Percentiles rank a stretch among this genome's conserved stretches.
Evolutionary conservation across 768 basidiomycete species (phyloP).

Genomic region (Cystobasidium tubakii): DNA sequence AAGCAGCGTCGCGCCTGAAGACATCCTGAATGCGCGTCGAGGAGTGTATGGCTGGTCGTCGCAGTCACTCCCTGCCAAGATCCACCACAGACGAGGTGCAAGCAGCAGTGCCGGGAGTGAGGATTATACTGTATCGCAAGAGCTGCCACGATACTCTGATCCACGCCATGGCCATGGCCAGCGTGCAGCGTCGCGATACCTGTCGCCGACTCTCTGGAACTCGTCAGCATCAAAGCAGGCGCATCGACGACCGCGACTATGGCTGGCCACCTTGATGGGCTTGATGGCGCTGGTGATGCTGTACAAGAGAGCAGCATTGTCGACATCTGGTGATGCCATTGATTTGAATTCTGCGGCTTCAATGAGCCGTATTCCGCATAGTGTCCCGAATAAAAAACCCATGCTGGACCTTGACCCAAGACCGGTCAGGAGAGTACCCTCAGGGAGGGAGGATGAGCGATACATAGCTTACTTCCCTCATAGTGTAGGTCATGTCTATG

Average conservation of each 20-base stretch:
- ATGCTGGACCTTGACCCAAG: conserved; percentile 16
- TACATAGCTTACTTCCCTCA: conserved; percentile 74
- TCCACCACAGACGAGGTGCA: too few relatives aligned
- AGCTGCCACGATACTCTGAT: not conserved
- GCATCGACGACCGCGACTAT: not conserved
- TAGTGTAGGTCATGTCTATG: conserved; percentile 22
- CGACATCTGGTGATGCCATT: not conserved
- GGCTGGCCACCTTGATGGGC: not conserved
- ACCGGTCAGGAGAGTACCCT: not conserved
- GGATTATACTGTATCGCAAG: not conserved
- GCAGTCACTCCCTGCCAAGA: too few relatives aligned
- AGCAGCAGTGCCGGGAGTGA: not conserved
- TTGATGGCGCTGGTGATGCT: not conserved
- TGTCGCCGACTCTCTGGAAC: not conserved
- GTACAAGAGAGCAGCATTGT: not conserved
- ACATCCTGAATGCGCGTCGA: too few relatives aligned
- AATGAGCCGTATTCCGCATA: not conserved
- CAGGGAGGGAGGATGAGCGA: conserved; percentile 48
- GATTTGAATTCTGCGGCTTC: not conserved
- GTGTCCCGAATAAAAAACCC: not conserved
- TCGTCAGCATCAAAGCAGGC: not conserved
- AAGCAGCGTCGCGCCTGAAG: too few relatives aligned
- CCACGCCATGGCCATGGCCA: too few relatives aligned
- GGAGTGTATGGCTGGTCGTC: too few relatives aligned
- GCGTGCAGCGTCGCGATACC: too few relatives aligned